A percentile compares a stretch with the other conserved stretches of the same genome.
These are phyloP conservation scores for Sugiyamaella mastotermitis DNA, from an alignment of 805 yeast species.

Conservation along the genomic window DNA sequence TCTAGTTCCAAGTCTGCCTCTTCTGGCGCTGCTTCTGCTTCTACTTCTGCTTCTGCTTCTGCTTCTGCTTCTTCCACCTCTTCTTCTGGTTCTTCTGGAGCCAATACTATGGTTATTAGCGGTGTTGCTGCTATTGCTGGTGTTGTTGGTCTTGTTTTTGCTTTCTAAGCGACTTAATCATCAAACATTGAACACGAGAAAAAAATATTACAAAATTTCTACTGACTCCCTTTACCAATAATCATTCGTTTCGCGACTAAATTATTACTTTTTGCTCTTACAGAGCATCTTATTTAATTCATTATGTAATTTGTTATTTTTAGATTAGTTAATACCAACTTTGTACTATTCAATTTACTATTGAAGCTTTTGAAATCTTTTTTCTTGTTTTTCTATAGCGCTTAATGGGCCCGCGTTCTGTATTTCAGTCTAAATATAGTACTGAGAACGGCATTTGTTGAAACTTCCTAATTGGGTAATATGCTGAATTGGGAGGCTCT, in stretches of 20 bases:
- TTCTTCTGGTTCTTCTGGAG: conserved; percentile 7
- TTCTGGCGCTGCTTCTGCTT: conserved; percentile 1
- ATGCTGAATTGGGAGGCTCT: neutral
- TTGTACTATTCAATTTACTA: no score
- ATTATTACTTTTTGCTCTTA: no score
- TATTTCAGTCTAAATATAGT: neutral
- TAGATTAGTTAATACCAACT: no score
- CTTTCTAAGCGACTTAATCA: conserved; percentile 3
- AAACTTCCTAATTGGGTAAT: neutral
- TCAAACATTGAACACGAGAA: no score
- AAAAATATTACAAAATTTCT: no score
- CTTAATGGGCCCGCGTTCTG: neutral
- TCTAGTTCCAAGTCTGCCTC: conserved; percentile 4
- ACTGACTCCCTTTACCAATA: no score
- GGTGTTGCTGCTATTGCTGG: conserved; percentile 12
- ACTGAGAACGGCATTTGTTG: neutral
- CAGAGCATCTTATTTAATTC: no score
- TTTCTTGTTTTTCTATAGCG: neutral
- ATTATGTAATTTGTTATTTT: no score
- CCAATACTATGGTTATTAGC: conserved; percentile 6
- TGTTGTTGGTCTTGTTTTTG: conserved; percentile 15
- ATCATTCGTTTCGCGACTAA: no score
- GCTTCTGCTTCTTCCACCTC: conserved; percentile 9
- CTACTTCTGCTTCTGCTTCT: conserved; percentile 9
- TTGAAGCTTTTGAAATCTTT: no score